Conservation (phyloP, 768 basidiomycete species). For the Leccinum subtestaceum region DNA sequence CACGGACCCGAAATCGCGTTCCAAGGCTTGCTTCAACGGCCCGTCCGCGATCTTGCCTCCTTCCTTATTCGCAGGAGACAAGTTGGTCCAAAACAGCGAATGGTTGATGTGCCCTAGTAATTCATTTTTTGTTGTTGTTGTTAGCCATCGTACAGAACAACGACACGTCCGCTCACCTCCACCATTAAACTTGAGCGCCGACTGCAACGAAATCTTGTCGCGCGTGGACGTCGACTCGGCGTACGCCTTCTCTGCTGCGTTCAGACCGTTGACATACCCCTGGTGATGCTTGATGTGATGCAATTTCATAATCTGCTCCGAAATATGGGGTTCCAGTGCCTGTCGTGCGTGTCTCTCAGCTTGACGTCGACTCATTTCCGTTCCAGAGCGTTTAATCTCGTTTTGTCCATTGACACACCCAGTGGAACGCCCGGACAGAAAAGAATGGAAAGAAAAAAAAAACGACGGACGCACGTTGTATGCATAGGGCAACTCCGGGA, state of each 20-base stretch:
- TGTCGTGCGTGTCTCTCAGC: slow-evolving; percentile 23
- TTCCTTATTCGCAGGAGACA: slow-evolving; percentile 65
- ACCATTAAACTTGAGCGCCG: slow-evolving; percentile 97
- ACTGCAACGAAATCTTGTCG: slow-evolving; percentile 80
- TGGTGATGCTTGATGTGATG: slow-evolving; percentile 93
- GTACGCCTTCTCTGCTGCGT: slow-evolving; percentile 88
- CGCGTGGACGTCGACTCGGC: slow-evolving; percentile 61
- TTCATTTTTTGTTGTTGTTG: not conserved
- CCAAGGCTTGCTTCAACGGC: slow-evolving; percentile 71
- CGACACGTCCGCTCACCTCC: slow-evolving; percentile 52
- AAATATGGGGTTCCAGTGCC: slow-evolving; percentile 93
- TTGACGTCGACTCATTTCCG: not conserved
- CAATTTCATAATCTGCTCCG: slow-evolving; percentile 87
- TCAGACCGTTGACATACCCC: slow-evolving; percentile 92
- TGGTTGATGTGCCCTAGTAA: slow-evolving; percentile 82
- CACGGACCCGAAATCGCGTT: slow-evolving; percentile 81
- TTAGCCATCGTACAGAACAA: not conserved
- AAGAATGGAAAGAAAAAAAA: not conserved
- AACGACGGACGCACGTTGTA: slow-evolving; percentile 58
- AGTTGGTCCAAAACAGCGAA: slow-evolving; percentile 96
- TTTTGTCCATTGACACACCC: not conserved
- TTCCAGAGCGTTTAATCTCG: not conserved
- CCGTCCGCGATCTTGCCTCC: slow-evolving; percentile 68
- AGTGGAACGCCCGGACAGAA: not conserved
- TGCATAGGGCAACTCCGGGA: slow-evolving; percentile 76